These are phyloP conservation scores for Teratosphaeria nubilosa DNA, from an alignment of 2,329 filamentous ascomycete genomes.

Conservation along the genomic window DNA sequence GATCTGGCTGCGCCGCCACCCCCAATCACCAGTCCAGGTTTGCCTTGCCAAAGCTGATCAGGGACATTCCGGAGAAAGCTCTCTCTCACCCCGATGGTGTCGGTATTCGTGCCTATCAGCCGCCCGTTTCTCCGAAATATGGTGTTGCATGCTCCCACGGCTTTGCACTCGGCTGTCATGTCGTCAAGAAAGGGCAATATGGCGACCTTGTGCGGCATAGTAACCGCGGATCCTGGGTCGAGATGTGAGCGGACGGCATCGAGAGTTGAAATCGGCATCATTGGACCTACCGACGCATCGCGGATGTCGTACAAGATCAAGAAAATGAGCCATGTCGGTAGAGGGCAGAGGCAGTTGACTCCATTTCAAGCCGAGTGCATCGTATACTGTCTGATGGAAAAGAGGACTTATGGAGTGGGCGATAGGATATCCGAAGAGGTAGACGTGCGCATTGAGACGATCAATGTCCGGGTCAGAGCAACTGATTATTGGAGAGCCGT, in stretches of 20 bases:
- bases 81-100: constrained; percentile 68
- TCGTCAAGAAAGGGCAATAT: constrained; percentile 66
- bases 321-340: constrained; percentile 34
- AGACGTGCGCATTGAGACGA: constrained; percentile 41
- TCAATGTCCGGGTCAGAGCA: constrained; percentile 15
- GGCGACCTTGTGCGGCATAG: constrained; percentile 75
- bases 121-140: constrained; percentile 52
- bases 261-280: not conserved
- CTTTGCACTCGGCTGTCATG: constrained; percentile 60
- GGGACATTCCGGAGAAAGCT: constrained; percentile 47
- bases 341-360: constrained; percentile 40
- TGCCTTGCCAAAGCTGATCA: constrained; percentile 42
- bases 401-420: constrained; percentile 47
- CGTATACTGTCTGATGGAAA: constrained; percentile 46
- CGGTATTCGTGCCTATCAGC: constrained; percentile 66
- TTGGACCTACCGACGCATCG: constrained; percentile 51
- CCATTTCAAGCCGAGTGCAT: constrained; percentile 42
- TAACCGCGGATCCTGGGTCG: constrained; percentile 54
- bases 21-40: constrained; percentile 63
- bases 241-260: not conserved
- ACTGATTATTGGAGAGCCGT: constrained; percentile 11
- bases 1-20: constrained; percentile 70
- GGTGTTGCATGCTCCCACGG: constrained; percentile 72
- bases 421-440: constrained; percentile 43
- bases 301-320: constrained; percentile 43